Percentiles rank a stretch among this genome's conserved stretches.
Conservation (phyloP, 805 yeast species). For the Nakazawaea holstii region DNA sequence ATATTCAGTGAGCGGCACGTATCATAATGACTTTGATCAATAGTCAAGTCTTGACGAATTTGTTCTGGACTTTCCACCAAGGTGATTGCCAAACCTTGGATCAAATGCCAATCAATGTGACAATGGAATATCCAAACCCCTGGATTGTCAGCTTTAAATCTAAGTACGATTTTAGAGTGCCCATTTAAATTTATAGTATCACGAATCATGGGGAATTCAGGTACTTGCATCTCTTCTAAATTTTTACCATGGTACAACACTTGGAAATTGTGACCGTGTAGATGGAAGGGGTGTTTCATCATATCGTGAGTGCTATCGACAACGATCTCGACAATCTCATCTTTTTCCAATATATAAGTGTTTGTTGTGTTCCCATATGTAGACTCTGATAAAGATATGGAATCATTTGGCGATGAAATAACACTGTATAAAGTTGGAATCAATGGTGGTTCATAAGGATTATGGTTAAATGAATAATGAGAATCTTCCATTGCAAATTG, state of each 20-base stretch:
- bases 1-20: too few relatives aligned
- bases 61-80: constrained; percentile 78
- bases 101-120: constrained; percentile 92
- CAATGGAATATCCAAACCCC: constrained; percentile 48
- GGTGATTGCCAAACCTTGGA: constrained; percentile 83
- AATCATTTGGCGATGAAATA: constrained; percentile 27
- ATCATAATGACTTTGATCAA: too few relatives aligned
- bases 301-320: constrained; percentile 35
- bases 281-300: constrained; percentile 43
- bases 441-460: constrained; percentile 30
- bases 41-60: too few relatives aligned
- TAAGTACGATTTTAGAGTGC: constrained; percentile 33
- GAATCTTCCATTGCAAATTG: constrained; percentile 37
- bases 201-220: constrained; percentile 35
- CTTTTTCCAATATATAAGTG: constrained; percentile 31
- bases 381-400: constrained; percentile 21
- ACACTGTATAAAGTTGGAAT: constrained; percentile 38
- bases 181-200: constrained; percentile 36
- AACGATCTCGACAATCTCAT: constrained; percentile 36
- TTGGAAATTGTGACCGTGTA: constrained; percentile 43
- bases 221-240: constrained; percentile 28
- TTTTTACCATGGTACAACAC: constrained; percentile 31
- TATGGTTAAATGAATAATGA: constrained; percentile 37
- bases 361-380: constrained; percentile 38
- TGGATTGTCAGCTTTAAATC: constrained; percentile 40